Evolutionary conservation across 129 eudicot genomes (phyloP).

Genomic region (carrot (Daucus carota)): DNA sequence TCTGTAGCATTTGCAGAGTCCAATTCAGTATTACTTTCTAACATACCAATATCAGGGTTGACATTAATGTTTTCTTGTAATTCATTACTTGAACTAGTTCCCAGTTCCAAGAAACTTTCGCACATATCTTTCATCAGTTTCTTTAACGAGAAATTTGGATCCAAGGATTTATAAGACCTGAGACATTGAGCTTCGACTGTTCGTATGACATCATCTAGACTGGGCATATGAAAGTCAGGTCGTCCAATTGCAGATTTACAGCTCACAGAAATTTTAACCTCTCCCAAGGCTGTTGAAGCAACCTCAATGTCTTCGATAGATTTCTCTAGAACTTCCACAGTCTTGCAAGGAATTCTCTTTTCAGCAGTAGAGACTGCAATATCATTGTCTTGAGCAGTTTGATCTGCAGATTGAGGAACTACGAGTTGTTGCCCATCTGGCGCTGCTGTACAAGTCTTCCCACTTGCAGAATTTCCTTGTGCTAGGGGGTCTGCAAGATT

Average conservation of each 20-base stretch:
- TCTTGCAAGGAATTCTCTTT: constrained; percentile 17
- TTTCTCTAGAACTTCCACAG: constrained; percentile 16
- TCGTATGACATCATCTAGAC: constrained; percentile 36
- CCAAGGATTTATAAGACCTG: constrained; percentile 39
- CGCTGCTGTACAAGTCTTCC: constrained; percentile 13
- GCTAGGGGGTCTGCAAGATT: constrained; percentile 31
- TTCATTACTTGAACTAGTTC: constrained; percentile 22
- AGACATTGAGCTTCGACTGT: constrained; percentile 55
- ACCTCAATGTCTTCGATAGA: constrained; percentile 35
- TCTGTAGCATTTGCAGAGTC: constrained; percentile 16
- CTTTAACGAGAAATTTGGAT: constrained; percentile 45
- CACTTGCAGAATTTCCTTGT: constrained; percentile 22
- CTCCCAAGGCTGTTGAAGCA: constrained; percentile 66
- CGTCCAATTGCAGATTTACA: constrained; percentile 28
- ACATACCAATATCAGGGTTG: constrained; percentile 19
- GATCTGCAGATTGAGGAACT: constrained; percentile 13
- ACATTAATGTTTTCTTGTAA: constrained; percentile 20
- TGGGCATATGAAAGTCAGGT: constrained; percentile 31
- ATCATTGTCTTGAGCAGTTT: constrained; percentile 15
- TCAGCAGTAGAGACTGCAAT: constrained; percentile 21
- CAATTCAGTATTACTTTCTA: constrained; percentile 16
- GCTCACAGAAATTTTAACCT: constrained; percentile 54
- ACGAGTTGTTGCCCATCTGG: constrained; percentile 18
- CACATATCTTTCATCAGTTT: constrained; percentile 64
- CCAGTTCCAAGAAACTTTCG: constrained; percentile 42